Base-by-base conservation (phyloP, 371 early-diverging fungal species). In the Rhizopus delemar region DNA sequence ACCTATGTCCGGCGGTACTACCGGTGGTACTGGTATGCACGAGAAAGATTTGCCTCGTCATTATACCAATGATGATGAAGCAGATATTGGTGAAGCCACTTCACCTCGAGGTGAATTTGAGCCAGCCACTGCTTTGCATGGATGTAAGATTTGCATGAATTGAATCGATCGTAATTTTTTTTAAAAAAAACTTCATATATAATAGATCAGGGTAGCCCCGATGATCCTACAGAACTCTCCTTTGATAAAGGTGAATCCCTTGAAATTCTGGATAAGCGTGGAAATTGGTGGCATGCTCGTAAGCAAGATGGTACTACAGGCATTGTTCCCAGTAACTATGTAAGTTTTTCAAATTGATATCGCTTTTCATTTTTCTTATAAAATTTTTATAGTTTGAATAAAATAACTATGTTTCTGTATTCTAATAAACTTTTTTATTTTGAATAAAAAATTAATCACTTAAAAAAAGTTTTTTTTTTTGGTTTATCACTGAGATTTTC, bases 281-380 rank as follows among this genome's bases (percentile, higher is more conserved):
- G 97, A 69, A 93, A 94, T 65, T 97, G 97, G 97, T 97, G 97
- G 97, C 90, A 92, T 72, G 96, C 92, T 41, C 85, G 87, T 58
- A 89, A 88, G 59, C 71, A 75, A 45, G 90, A 94, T 64, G 95
- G 95, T 15, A 66, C 82, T 8, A 71, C 85, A 12, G 97, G 97
- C 59, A 95, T 97, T 76, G 95, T 90, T 13, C 97, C 97, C 50
- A 89, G 90, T 72, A 97, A 97, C 80, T 97, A 94, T 60, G 70
- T 87, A 73, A 68, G 71, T 61, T 51, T 22, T 51, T 8, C 8
- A 54, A 13, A 45, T 33, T 29, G 33, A 35, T 22, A 22, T 22
- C 22, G 22, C 2, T 22, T 22, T 22, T 22, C 22, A 22, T 22
- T 22, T 22, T 22, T 22, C 22, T 22, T 22, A 22, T 22, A 22